These are phyloP conservation scores for Prosopis cineraria DNA, from an alignment of 306 rosid genomes.

Conservation along the genomic window DNA sequence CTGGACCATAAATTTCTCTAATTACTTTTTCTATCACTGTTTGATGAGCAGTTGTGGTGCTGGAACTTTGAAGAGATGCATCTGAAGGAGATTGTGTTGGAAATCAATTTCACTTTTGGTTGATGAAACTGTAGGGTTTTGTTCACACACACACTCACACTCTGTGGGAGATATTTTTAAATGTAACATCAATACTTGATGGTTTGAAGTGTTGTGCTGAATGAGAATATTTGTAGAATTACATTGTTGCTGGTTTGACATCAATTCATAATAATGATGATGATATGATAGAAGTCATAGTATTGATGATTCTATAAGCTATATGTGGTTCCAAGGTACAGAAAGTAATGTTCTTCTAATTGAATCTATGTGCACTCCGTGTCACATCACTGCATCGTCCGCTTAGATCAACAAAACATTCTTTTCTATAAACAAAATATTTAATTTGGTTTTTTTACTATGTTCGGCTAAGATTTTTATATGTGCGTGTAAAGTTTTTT, in stretches of 20 bases:
- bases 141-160: neutral
- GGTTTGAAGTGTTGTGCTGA: neutral
- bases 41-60: constrained; percentile 68
- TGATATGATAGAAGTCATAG: neutral
- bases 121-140: neutral
- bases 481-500: too few species aligned
- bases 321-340: neutral
- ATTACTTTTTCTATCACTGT: neutral
- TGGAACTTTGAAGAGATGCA: constrained; percentile 62
- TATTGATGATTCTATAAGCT: neutral
- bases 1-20: neutral
- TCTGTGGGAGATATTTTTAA: neutral
- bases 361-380: neutral
- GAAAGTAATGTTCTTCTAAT: neutral
- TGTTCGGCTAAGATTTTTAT: too few species aligned
- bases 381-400: neutral
- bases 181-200: neutral
- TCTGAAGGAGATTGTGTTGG: neutral
- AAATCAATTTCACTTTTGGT: neutral
- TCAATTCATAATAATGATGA: neutral
- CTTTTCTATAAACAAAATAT: too few species aligned
- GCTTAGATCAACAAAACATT: neutral
- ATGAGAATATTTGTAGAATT: neutral
- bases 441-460: too few species aligned
- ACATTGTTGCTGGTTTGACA: neutral